These are phyloP conservation scores for Penicillium sp. DNA, from an alignment of 2,329 filamentous ascomycete species.

Conservation along the genomic window DNA sequence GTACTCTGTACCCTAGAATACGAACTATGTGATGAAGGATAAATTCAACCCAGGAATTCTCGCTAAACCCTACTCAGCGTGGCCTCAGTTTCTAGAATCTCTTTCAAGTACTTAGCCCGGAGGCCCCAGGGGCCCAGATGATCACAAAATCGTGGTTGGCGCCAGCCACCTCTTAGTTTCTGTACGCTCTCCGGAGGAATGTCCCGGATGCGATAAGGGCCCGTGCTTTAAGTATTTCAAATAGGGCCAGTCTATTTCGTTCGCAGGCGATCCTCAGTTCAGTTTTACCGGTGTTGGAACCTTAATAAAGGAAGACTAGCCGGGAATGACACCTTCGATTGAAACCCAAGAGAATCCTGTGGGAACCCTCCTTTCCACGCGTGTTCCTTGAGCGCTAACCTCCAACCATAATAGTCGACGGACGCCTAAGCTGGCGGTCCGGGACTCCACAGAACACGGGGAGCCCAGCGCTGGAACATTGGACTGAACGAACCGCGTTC, in stretches of 20 bases:
- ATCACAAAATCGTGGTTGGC: neutral
- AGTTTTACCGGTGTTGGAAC: neutral
- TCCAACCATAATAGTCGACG: neutral
- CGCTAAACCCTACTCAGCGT: neutral
- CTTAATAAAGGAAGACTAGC: neutral
- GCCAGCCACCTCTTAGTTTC: neutral
- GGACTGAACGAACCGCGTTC: neutral
- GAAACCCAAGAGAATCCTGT: constrained; percentile 8
- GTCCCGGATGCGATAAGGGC: constrained; percentile 6
- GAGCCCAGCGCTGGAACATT: constrained; percentile 1
- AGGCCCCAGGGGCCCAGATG: neutral
- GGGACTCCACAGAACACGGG: constrained; percentile 12
- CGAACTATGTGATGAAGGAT: constrained; percentile 1
- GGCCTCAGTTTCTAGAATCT: constrained; percentile 9
- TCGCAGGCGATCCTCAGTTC: neutral
- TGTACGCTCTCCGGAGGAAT: constrained; percentile 5
- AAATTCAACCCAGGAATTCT: neutral
- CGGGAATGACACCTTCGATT: neutral
- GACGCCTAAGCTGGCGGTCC: neutral
- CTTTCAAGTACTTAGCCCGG: neutral
- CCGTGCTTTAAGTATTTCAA: constrained; percentile 3
- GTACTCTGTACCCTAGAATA: constrained; percentile 6
- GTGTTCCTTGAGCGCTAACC: neutral
- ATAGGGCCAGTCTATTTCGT: constrained; percentile 1
- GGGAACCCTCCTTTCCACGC: neutral